Conservation (phyloP, 2,329 filamentous ascomycete genomes). For the Cordyceps sp. region DNA sequence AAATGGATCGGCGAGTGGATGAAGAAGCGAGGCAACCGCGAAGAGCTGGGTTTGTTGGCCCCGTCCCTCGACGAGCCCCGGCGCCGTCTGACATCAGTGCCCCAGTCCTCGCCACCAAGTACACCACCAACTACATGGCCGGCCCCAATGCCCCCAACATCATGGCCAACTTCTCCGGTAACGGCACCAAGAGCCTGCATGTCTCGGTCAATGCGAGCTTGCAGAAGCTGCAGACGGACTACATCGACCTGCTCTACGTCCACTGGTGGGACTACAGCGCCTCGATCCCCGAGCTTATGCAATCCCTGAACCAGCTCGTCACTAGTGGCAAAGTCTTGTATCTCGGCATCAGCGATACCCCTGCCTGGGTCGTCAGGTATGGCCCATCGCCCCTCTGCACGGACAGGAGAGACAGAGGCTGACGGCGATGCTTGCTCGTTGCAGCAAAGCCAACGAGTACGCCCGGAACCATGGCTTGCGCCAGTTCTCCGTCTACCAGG, state of each 20-base stretch:
- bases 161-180: constrained; percentile 37
- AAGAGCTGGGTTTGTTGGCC: constrained; percentile 37
- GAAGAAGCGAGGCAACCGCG: constrained; percentile 43
- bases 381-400: neutral
- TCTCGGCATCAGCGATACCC: constrained; percentile 50
- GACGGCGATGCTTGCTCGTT: neutral
- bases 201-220: constrained; percentile 38
- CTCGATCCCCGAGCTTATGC: constrained; percentile 52
- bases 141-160: constrained; percentile 23
- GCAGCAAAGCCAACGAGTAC: constrained; percentile 47
- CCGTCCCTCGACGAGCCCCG: neutral
- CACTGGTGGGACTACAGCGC: constrained; percentile 56
- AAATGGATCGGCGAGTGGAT: constrained; percentile 57
- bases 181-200: constrained; percentile 44
- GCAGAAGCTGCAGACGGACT: constrained; percentile 46
- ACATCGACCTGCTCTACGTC: constrained; percentile 50
- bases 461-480: constrained; percentile 54
- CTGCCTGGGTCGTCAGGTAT: constrained; percentile 47
- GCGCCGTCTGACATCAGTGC: no score
- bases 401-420: neutral
- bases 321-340: constrained; percentile 44
- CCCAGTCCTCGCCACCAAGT: constrained; percentile 53
- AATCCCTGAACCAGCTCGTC: constrained; percentile 45
- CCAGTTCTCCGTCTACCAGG: constrained; percentile 41
- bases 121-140: constrained; percentile 38